phyloP scores from a whole-genome alignment of 345 rosid species.

The Populus pruinosa region DNA sequence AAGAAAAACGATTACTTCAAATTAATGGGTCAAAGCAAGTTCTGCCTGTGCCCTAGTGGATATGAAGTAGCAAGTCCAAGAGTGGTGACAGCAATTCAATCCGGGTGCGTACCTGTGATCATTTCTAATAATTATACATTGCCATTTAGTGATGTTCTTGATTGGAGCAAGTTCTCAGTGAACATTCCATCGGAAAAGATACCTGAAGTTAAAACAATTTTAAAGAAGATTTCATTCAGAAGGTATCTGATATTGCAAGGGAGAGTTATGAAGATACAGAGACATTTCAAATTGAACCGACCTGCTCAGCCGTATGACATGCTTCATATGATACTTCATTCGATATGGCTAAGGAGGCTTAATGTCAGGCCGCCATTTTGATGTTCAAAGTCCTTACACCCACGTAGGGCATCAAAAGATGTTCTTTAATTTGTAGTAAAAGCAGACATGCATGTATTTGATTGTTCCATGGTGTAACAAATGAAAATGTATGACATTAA shows the following conservation, averaged over 20 bases:
- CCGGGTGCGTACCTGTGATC: constrained; percentile 57
- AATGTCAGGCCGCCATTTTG: constrained; percentile 35
- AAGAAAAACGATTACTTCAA: constrained; percentile 30
- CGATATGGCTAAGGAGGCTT: constrained; percentile 63
- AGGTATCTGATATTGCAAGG: constrained; percentile 37
- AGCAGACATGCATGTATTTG: no score
- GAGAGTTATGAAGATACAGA: constrained; percentile 40
- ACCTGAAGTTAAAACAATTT: constrained; percentile 43
- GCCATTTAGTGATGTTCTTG: constrained; percentile 60
- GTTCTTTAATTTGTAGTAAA: no score
- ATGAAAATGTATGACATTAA: no score
- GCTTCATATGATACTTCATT: constrained; percentile 62
- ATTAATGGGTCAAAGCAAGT: constrained; percentile 45
- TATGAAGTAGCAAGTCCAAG: constrained; percentile 73
- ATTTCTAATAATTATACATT: constrained; percentile 43
- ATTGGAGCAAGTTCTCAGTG: constrained; percentile 51
- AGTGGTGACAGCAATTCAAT: constrained; percentile 42
- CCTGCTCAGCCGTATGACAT: constrained; percentile 63
- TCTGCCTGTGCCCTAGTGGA: constrained; percentile 66
- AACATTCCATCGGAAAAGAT: constrained; percentile 37
- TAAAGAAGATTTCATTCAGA: constrained; percentile 26
- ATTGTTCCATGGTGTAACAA: no score
- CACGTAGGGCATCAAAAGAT: no score
- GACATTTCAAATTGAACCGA: constrained; percentile 50
- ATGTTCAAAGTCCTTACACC: not conserved